Evolutionary conservation across 495 filamentous ascomycete species (phyloP), one percentile per base, ranked within the genome.

Genomic region (Aspergillus sclerotioniger): DNA sequence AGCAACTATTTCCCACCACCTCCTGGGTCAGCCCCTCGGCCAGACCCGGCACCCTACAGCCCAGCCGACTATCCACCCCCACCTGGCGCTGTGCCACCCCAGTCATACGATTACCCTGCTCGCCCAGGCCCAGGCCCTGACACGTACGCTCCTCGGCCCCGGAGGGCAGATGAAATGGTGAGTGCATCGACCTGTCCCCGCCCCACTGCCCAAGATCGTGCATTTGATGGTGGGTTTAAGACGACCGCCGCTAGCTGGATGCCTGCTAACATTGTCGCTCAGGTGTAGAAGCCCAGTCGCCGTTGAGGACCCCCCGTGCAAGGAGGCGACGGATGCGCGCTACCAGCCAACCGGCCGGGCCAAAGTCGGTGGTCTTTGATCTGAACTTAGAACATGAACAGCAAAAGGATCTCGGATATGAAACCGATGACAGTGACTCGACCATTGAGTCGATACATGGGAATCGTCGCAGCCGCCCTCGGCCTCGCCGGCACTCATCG

Each of bases 111-210:
- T 31, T 81, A 80, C 56, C 72, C 75, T 12, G 69, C 72, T 53
- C 69, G 68, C 28, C 60, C 72, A 39, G 75, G 65, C 35, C 66
- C 71, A 17, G 74, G 65, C 35, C 66, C 71, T 16, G 74, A 77
- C 52, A 62, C 71, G 3, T 81, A 79, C 54, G 69, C 70, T 39
- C 67, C 71, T 29, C 71, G 73, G 62, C 67, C 76, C 29, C 74
- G 76, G 50, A 70, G 78, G 64, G 75, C 70, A 56, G 79, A 83
- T 69, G 79, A 82, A 63, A 83, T 81, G 80, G 80, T 83, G 79
- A 83, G 80, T 79, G 66, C 68, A 62, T 58, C 60, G 62, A 72
- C 69, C 63, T 68, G 63, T 56, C 63, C 60, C 67, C 70, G 69
- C 63, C 64, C 76, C 62, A 69, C 67, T 64, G 62, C 73, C 62